Evolutionary conservation across 225 moss, liverwort and hornwort genomes (phyloP).

Genomic region (Antitrichia curtipendula): DNA sequence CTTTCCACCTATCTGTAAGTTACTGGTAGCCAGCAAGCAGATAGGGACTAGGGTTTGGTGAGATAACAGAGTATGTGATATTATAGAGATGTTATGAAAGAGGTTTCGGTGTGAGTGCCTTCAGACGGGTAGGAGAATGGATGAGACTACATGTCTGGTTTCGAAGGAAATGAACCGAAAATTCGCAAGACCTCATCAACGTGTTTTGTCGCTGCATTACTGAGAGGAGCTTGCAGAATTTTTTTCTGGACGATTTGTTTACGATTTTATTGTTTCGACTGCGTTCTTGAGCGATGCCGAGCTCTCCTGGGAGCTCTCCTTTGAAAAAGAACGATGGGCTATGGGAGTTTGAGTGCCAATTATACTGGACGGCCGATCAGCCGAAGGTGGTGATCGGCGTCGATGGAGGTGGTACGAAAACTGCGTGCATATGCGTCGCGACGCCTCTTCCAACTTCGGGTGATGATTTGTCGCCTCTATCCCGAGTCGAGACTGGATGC

Average conservation of each 20-base stretch:
- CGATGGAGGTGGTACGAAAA: conserved; percentile 83
- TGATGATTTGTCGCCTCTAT: conserved; percentile 23
- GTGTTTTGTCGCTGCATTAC: not conserved
- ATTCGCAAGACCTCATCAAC: not conserved
- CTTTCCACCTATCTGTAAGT: not conserved
- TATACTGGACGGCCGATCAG: not conserved
- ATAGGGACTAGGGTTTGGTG: not conserved
- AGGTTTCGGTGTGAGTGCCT: not conserved
- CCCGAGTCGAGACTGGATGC: conserved; percentile 52
- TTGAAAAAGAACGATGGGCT: not conserved
- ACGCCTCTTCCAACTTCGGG: conserved; percentile 1
- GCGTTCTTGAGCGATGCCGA: conserved; percentile 6
- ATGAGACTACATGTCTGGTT: not conserved
- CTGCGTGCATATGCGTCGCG: conserved; percentile 66
- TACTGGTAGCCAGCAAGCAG: not conserved
- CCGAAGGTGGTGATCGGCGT: conserved; percentile 72
- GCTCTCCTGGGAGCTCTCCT: not conserved
- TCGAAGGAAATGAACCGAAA: not conserved
- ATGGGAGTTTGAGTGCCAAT: conserved; percentile 53
- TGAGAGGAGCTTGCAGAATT: not conserved
- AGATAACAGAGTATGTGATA: too few species aligned
- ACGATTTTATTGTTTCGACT: not conserved
- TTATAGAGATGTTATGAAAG: not conserved
- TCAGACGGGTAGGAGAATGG: not conserved
- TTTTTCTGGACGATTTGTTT: not conserved